Evolutionary conservation across 73 alveolate genomes (phyloP), one percentile per base, ranked within the genome.

Genomic region (Stentor roeselii): DNA sequence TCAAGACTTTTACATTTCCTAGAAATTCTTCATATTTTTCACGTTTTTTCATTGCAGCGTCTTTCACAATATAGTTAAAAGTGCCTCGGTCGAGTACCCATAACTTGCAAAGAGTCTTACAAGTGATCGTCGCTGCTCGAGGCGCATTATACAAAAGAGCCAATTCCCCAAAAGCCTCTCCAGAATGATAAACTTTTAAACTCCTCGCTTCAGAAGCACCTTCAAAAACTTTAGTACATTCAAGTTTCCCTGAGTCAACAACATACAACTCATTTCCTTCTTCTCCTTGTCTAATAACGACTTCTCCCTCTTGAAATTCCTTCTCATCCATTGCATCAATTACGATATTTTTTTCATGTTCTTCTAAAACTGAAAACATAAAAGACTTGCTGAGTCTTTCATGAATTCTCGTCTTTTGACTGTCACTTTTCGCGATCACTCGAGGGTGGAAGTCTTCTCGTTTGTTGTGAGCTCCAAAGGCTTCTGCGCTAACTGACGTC

Each of bases 241-340:
- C 89, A 35, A 84, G 50, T 38, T 84, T 78, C 3, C 89, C 89
- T 30, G 89, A 75, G 36, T 84, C 89, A 75, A 84, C 89, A 36
- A 84, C 89, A 75, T 75, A 84, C 21, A 84, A 36, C 27, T 37
- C 27, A 75, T 84, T 61, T 14, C 89, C 89, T 39, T 84, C 89
- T 84, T 84, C 88, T 84, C 89, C 89, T 35, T 84, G 78, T 14
- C 77, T 61, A 21, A 84, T 84, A 67, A 84, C 89, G 39, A 37
- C 15, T 27, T 76, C 87, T 14, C 87, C 87, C 14, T 59, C 87
- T 78, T 77, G 83, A 86, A 92, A 82, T 77, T 89, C 84, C 90
- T 95, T 93, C 82, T 94, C 99, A 93, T 95, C 99, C 96, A 97
- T 94, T 14, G 99, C 98, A 83, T 92, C 98, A 42, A 97, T 90